Percentiles rank a stretch among this genome's conserved stretches.
phyloP scores from a whole-genome alignment of 2,329 filamentous ascomycete genomes.

The Ascosphaera aggregata region DNA sequence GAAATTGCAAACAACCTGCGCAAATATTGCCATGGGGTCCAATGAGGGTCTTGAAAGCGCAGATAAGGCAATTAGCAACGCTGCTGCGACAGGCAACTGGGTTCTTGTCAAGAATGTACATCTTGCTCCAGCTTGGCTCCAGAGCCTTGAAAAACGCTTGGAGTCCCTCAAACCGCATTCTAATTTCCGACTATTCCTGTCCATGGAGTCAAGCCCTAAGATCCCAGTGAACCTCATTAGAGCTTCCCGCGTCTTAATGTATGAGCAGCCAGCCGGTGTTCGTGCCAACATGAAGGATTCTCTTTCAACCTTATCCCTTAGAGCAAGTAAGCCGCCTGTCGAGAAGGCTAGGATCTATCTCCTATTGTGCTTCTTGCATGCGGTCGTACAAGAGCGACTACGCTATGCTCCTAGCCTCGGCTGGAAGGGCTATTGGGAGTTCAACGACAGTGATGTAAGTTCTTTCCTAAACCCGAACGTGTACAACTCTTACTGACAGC shows the following conservation, averaged over 20 bases:
- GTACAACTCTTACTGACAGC: conserved; percentile 7
- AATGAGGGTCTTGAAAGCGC: conserved; percentile 81
- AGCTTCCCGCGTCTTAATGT: conserved; percentile 85
- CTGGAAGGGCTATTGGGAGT: conserved; percentile 99
- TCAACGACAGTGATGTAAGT: conserved; percentile 96
- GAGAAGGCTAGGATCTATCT: conserved; percentile 81
- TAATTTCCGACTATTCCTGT: conserved; percentile 86
- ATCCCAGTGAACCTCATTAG: conserved; percentile 91
- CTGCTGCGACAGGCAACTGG: conserved; percentile 81
- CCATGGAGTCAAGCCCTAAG: conserved; percentile 92
- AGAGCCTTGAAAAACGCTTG: conserved; percentile 91
- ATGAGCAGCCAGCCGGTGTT: conserved; percentile 92
- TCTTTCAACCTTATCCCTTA: conserved; percentile 54
- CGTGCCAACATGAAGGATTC: conserved; percentile 98
- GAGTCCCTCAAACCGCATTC: conserved; percentile 83
- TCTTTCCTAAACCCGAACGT: conserved; percentile 1
- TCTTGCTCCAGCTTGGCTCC: conserved; percentile 82
- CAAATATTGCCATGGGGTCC: conserved; percentile 97
- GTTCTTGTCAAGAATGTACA: conserved; percentile 98
- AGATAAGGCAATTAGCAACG: conserved; percentile 85
- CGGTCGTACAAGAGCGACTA: conserved; percentile 81
- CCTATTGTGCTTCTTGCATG: conserved; percentile 80
- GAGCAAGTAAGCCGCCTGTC: conserved; percentile 60
- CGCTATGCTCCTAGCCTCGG: conserved; percentile 84
- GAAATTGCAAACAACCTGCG: conserved; percentile 57